These are phyloP conservation scores for Monosporascus sp. DNA, from an alignment of 2,329 filamentous ascomycete species.

Conservation along the genomic window DNA sequence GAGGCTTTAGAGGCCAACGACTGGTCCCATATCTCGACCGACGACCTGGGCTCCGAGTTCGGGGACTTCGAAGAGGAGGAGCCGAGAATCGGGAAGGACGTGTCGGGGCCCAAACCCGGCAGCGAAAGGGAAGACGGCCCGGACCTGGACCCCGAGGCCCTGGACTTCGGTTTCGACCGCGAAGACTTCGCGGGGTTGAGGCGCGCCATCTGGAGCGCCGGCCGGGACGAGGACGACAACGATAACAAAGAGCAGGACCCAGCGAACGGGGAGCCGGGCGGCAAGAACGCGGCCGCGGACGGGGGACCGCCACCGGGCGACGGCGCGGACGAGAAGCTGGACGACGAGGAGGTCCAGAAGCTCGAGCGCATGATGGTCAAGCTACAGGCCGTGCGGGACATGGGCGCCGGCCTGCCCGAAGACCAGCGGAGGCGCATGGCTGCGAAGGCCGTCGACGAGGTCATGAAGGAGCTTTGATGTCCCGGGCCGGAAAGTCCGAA, in stretches of 20 bases:
- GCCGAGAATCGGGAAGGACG: constrained; percentile 15
- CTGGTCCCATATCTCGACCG: constrained; percentile 43
- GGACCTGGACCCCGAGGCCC: constrained; percentile 39
- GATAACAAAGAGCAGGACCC: constrained; percentile 3
- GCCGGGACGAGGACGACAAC: constrained; percentile 18
- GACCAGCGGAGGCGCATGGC: constrained; percentile 58
- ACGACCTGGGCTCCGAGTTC: constrained; percentile 29
- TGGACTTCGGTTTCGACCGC: constrained; percentile 49
- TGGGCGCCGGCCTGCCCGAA: constrained; percentile 54
- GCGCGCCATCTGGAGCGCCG: constrained; percentile 46
- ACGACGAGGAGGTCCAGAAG: constrained; percentile 51
- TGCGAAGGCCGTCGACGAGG: constrained; percentile 56
- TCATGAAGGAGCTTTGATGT: constrained; percentile 54
- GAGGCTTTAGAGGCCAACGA: constrained; percentile 64
- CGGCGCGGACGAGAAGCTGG: constrained; percentile 30
- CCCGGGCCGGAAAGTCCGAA: not conserved
- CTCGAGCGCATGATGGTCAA: constrained; percentile 61
- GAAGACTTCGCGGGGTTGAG: constrained; percentile 49
- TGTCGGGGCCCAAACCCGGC: constrained; percentile 5
- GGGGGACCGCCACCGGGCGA: constrained; percentile 12
- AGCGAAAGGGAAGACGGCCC: constrained; percentile 21
- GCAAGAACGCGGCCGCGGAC: constrained; percentile 11
- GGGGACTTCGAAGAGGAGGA: constrained; percentile 28
- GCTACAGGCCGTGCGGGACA: constrained; percentile 56
- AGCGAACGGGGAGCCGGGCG: constrained; percentile 12